Base-by-base conservation (phyloP, 2,329 filamentous ascomycete genomes). In the Calonectria multiphialidica region DNA sequence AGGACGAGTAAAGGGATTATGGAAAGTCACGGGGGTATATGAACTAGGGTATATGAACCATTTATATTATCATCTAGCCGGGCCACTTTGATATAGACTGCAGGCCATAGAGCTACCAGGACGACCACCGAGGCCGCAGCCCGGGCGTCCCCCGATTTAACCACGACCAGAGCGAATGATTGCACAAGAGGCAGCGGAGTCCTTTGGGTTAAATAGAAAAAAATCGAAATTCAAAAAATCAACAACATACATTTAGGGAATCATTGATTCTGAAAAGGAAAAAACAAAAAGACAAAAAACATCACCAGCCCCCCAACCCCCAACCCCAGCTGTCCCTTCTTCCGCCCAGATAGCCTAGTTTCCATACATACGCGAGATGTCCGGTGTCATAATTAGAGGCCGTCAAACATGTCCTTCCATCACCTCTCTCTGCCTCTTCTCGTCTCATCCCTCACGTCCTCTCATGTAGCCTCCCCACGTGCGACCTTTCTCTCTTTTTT, bases 301-400 rank as follows among this genome's bases (percentile, higher is more conserved):
- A 23, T 59, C 33, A 59, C 33, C 33, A 21, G 35, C 50, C 50
- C 50, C 33, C 33, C 37, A 57, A 30, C 53, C 53, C 53, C 53
- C 53, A 59, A 59, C 53, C 53, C 33, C 53, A 40, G 53, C 53
- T 59, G n/a, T 59, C 53, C 21, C 53, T 59, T 59, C 53, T n/a
- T 59, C 53, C 35, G 33, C 53, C 9, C 1, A 8, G 28, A 35
- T 57, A 57, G 53, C 33, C 33, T 21, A 57, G n/a, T 25, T 40
- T 59, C 53, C 33, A 25, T 59, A 59, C 53, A 59, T 15, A 59
- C 15, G 33, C 21, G 33, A 25, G 53, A 40, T 59, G 33, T 59
- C 21, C 35, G 13, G 53, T 59, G 53, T 59, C 53, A 40, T 57
- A 40, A 59, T 59, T 59, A 59, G 53, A 59, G 53, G 53, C 53